Conservation (phyloP, 495 filamentous ascomycete genomes). For the Neurospora sp. region DNA sequence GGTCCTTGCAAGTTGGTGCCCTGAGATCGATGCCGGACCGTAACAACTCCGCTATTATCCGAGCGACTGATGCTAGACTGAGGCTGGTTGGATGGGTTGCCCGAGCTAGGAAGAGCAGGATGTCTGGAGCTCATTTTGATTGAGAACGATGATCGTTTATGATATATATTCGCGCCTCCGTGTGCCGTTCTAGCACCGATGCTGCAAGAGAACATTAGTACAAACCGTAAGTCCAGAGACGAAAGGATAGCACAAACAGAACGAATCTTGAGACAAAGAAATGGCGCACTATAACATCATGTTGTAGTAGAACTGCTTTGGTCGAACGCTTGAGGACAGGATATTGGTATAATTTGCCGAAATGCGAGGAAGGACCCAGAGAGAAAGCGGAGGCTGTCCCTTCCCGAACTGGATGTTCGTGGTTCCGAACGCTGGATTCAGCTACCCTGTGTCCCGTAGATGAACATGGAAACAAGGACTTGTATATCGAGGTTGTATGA, state of each 20-base stretch:
- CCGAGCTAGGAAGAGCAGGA: neutral
- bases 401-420: too few species aligned
- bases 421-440: too few species aligned
- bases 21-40: neutral
- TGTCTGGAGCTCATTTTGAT: neutral
- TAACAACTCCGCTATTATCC: neutral
- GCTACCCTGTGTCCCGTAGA: neutral
- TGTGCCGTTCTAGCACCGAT: neutral
- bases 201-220: neutral
- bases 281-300: too few species aligned
- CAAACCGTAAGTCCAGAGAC: neutral
- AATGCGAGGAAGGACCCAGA: neutral
- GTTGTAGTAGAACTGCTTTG: too few species aligned
- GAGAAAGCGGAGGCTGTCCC: too few species aligned
- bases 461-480: neutral
- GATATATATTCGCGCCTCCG: neutral
- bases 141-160: neutral
- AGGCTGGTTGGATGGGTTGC: neutral
- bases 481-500: neutral
- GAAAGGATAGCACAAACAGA: neutral
- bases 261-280: neutral
- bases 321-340: too few species aligned
- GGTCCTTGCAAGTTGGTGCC: neutral
- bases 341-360: too few species aligned
- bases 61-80: neutral